phyloP scores from a whole-genome alignment of 2,329 filamentous ascomycete species.

The Alternaria consortialis region DNA sequence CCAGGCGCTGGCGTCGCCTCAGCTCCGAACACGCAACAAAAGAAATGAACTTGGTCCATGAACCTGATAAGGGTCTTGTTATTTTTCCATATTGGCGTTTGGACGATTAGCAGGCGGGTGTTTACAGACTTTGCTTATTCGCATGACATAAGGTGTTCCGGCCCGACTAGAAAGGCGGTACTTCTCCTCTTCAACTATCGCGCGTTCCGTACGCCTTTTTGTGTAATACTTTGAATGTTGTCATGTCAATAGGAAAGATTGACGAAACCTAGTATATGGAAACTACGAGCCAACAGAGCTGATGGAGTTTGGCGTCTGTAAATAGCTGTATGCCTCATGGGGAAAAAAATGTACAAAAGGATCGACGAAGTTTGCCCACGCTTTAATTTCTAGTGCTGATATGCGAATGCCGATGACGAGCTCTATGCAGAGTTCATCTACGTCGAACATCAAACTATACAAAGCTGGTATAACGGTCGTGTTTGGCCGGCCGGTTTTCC shows the following conservation, averaged over 20 bases:
- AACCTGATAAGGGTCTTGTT: conserved; percentile 1
- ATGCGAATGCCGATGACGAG: background rate
- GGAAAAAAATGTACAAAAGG: background rate
- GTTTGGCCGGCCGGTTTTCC: background rate
- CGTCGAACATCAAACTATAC: background rate
- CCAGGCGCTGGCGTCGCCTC: conserved; percentile 58
- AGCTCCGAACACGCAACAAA: conserved; percentile 44
- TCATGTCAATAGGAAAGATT: conserved; percentile 1
- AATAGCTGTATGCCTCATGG: background rate
- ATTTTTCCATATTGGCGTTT: conserved; percentile 9
- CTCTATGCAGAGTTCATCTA: background rate
- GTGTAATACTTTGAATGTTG: conserved; percentile 1
- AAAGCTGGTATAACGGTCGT: background rate
- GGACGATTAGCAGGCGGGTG: conserved; percentile 11
- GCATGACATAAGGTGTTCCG: conserved; percentile 8
- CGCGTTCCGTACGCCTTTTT: conserved; percentile 6
- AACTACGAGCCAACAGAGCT: background rate
- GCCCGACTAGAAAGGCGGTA: conserved; percentile 12
- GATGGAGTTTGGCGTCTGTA: conserved; percentile 6
- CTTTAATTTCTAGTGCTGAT: conserved; percentile 1
- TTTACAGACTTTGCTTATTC: conserved; percentile 12
- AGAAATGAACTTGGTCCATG: conserved; percentile 38
- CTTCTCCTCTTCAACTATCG: background rate
- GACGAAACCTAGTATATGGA: background rate
- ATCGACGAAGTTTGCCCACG: background rate